phyloP scores from a whole-genome alignment of 345 rosid genomes.

The Anacardium occidentale region DNA sequence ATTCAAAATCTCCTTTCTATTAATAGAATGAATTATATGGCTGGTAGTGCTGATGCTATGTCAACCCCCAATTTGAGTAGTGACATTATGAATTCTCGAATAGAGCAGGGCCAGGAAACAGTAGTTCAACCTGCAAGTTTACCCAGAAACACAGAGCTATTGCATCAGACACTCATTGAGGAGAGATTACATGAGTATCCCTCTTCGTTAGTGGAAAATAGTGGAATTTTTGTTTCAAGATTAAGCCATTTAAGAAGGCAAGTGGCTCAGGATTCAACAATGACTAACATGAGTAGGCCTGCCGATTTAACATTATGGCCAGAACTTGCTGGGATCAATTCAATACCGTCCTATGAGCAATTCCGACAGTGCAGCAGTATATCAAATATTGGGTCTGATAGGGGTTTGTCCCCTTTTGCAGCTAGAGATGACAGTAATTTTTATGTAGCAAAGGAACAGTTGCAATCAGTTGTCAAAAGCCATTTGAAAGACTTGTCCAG shows the following conservation, averaged over 20 bases:
- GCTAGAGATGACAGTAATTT: conserved; percentile 38
- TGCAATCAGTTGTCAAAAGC: conserved; percentile 65
- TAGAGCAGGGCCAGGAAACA: conserved; percentile 44
- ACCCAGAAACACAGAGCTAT: conserved; percentile 30
- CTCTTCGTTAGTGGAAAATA: conserved; percentile 37
- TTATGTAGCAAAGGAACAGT: conserved; percentile 52
- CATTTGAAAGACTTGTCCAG: conserved; percentile 71
- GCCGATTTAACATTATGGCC: conserved; percentile 51
- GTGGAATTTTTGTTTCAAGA: conserved; percentile 39
- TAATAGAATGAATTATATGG: conserved; percentile 46
- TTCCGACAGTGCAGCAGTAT: conserved; percentile 39
- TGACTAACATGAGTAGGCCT: conserved; percentile 29
- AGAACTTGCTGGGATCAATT: conserved; percentile 37
- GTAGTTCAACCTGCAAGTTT: conserved; percentile 40
- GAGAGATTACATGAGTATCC: conserved; percentile 43
- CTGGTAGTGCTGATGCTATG: conserved; percentile 44
- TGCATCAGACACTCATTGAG: conserved; percentile 34
- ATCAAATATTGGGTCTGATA: conserved; percentile 39
- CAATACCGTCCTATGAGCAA: conserved; percentile 41
- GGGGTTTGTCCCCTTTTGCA: conserved; percentile 27
- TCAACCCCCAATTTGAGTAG: conserved; percentile 40
- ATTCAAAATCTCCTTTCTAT: conserved; percentile 64
- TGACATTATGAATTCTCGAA: conserved; percentile 39
- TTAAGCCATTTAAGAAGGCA: conserved; percentile 47
- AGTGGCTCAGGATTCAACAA: conserved; percentile 32